Conservation (phyloP, 305 asterid species). For the Fraxinus angustifolia region DNA sequence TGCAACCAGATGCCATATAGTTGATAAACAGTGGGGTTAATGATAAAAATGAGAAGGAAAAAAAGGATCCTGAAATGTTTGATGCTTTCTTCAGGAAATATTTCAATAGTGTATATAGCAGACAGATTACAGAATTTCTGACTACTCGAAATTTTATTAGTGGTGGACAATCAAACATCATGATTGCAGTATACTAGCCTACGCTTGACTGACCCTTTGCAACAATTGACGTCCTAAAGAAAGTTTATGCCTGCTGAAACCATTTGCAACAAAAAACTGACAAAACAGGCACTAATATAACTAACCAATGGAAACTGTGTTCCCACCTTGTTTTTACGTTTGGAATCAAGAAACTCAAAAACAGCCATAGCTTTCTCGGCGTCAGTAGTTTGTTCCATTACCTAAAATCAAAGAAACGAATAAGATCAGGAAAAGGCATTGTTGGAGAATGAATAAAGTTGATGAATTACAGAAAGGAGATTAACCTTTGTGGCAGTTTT, state of each 20-base stretch:
- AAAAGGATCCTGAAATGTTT: slow-evolving; percentile 1
- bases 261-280: slow-evolving; percentile 16
- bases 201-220: not conserved
- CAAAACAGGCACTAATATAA: slow-evolving; percentile 1
- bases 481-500: slow-evolving; percentile 95
- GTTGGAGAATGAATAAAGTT: slow-evolving; percentile 4
- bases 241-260: not conserved
- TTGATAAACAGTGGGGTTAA: slow-evolving; percentile 11
- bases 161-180: slow-evolving; percentile 10
- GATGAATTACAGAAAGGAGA: slow-evolving; percentile 18
- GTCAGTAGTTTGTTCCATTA: slow-evolving; percentile 87
- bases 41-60: not conserved
- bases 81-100: not conserved
- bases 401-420: slow-evolving; percentile 49
- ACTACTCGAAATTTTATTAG: not conserved
- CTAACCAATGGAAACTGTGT: slow-evolving; percentile 15
- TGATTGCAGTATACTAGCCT: slow-evolving; percentile 15
- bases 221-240: not conserved
- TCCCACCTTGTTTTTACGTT: slow-evolving; percentile 92
- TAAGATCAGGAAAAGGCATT: slow-evolving; percentile 19
- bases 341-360: slow-evolving; percentile 83
- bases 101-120: not conserved
- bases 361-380: slow-evolving; percentile 89
- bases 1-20: slow-evolving; percentile 10
- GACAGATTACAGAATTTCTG: slow-evolving; percentile 8